A percentile compares a stretch with the other conserved stretches of the same genome.
These are phyloP conservation scores for Mucuna pruriens DNA, from an alignment of 306 rosid species.

Conservation along the genomic window DNA sequence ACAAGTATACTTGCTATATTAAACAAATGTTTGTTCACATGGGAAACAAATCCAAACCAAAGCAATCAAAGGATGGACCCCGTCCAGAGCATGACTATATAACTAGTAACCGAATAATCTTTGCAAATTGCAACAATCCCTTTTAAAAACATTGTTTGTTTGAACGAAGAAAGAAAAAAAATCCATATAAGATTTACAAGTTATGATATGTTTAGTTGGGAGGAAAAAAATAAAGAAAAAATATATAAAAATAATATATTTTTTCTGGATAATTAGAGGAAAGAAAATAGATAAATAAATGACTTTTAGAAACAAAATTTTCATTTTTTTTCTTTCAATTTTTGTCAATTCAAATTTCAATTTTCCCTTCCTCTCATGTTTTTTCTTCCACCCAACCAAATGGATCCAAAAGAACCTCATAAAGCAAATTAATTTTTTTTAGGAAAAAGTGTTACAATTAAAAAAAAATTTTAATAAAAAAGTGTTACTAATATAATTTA, in stretches of 20 bases:
- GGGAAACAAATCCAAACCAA: background rate
- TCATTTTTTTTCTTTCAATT: no score
- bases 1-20: background rate
- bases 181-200: background rate
- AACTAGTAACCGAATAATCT: background rate
- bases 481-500: background rate
- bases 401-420: background rate
- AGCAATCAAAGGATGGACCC: background rate
- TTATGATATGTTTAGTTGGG: no score
- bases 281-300: no score
- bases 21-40: conserved; percentile 15
- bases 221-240: no score
- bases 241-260: no score
- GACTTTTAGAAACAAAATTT: no score
- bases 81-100: background rate
- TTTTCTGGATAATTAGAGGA: no score
- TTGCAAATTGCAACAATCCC: background rate
- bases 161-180: background rate
- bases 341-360: no score
- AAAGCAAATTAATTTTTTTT: background rate
- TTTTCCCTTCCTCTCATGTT: no score
- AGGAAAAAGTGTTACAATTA: background rate
- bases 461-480: background rate
- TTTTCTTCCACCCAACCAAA: no score
- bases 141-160: background rate